Conservation (phyloP, 306 rosid species). For the Biancaea sappan region DNA sequence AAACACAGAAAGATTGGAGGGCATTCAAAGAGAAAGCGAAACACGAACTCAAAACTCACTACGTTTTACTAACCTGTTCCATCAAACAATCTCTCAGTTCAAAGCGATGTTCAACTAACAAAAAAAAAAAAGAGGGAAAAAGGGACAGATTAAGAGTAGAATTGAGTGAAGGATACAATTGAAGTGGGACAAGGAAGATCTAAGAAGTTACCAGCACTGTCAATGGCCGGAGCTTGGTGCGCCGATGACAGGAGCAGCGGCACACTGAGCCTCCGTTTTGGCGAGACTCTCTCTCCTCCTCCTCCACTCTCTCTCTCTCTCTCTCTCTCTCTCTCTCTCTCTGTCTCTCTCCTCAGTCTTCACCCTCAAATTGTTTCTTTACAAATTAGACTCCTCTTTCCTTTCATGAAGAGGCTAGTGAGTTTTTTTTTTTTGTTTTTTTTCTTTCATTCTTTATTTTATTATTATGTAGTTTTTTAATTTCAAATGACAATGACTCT, state of each 20-base stretch:
- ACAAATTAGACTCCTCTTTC: neutral
- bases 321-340: neutral
- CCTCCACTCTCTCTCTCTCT: neutral
- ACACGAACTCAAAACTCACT: neutral
- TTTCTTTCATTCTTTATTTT: neutral
- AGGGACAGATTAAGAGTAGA: neutral
- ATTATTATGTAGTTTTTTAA: no score
- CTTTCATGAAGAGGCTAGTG: neutral
- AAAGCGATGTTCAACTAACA: slow-evolving; percentile 1
- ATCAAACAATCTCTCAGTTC: slow-evolving; percentile 10
- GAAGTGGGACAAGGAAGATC: neutral
- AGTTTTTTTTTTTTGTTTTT: neutral
- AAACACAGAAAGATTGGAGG: slow-evolving; percentile 13
- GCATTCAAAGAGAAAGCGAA: neutral
- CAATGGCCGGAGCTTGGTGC: neutral
- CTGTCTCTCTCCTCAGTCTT: neutral
- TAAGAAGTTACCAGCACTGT: neutral
- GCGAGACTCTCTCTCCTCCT: neutral
- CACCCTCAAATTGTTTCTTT: neutral
- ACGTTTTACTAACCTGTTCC: slow-evolving; percentile 48
- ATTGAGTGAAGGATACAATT: neutral
- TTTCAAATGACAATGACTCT: no score
- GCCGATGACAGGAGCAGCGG: neutral
- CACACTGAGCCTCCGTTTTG: neutral
- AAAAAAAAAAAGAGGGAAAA: neutral